These are phyloP conservation scores for Pyricularia pennisetigena DNA, from an alignment of 2,329 filamentous ascomycete genomes.

Conservation along the genomic window DNA sequence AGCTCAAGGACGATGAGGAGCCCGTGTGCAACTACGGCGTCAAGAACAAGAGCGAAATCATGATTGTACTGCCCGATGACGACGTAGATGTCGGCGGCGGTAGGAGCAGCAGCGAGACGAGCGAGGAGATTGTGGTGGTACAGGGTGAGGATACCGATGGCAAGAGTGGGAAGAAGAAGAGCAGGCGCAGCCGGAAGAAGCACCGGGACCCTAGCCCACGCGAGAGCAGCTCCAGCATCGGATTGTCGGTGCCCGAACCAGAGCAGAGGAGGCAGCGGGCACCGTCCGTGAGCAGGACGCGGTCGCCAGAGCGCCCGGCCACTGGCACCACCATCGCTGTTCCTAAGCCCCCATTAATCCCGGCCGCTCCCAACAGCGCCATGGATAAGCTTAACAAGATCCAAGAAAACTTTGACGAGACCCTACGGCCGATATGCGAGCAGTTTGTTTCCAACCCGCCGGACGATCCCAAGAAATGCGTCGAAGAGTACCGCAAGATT, in stretches of 20 bases:
- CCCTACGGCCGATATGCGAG: constrained; percentile 55
- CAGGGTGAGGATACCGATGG: constrained; percentile 34
- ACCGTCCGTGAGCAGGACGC: constrained; percentile 22
- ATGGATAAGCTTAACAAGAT: constrained; percentile 60
- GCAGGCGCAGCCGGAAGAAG: constrained; percentile 29
- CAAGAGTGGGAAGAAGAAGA: constrained; percentile 32
- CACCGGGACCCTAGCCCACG: constrained; percentile 25
- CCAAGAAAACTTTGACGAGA: constrained; percentile 49
- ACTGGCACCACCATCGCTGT: constrained; percentile 1
- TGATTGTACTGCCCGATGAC: constrained; percentile 46
- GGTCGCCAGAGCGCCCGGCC: constrained; percentile 23
- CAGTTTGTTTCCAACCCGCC: constrained; percentile 56
- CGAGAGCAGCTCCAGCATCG: constrained; percentile 23
- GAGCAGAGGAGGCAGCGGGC: constrained; percentile 20
- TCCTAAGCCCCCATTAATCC: constrained; percentile 11
- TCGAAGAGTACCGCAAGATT: constrained; percentile 65
- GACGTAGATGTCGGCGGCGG: constrained; percentile 27
- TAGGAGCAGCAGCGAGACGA: constrained; percentile 22
- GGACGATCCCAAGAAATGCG: constrained; percentile 53
- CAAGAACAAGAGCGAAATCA: constrained; percentile 51
- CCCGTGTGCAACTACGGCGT: constrained; percentile 50
- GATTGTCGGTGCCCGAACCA: constrained; percentile 22
- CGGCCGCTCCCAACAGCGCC: constrained; percentile 29
- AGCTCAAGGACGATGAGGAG: constrained; percentile 53
- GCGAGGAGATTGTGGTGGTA: constrained; percentile 31